A percentile compares a stretch with the other conserved stretches of the same genome.
Conservation (phyloP, 805 yeast species). For the Starmerella davenportii region DNA sequence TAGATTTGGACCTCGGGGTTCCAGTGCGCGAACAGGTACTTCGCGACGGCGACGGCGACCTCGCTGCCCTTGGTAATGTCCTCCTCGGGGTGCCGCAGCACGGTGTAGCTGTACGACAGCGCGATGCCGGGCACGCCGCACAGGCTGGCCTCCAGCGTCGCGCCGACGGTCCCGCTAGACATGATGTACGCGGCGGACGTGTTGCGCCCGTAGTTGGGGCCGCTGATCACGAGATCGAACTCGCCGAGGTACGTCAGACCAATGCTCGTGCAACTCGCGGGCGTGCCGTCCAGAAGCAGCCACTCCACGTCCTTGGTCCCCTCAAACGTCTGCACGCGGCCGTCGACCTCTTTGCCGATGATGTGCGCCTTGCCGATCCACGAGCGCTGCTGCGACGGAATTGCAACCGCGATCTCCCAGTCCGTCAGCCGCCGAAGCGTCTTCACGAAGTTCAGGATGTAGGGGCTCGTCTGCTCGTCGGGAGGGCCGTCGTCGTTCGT, state of each 20-base stretch:
- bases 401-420: conserved; percentile 71
- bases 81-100: conserved; percentile 31
- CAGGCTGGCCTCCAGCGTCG: conserved; percentile 83
- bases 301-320: conserved; percentile 27
- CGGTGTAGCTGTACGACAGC: conserved; percentile 63
- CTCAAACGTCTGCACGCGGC: conserved; percentile 31
- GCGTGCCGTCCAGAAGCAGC: conserved; percentile 80
- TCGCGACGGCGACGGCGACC: conserved; percentile 45
- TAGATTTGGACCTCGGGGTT: conserved; percentile 44
- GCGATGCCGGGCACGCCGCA: conserved; percentile 51
- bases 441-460: conserved; percentile 62
- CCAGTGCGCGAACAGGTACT: conserved; percentile 45
- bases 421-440: conserved; percentile 46
- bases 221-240: conserved; percentile 76
- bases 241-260: conserved; percentile 55
- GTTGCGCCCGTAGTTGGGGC: conserved; percentile 92
- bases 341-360: conserved; percentile 31
- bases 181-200: conserved; percentile 74
- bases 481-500: conserved; percentile 97
- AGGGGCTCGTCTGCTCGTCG: conserved; percentile 61
- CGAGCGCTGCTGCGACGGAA: conserved; percentile 69
- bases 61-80: conserved; percentile 47
- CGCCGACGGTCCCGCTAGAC: conserved; percentile 91
- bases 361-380: conserved; percentile 98
- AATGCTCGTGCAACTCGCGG: conserved; percentile 86